A percentile compares a stretch with the other conserved stretches of the same genome.
These are phyloP conservation scores for Colletotrichum spaethianum DNA, from an alignment of 2,329 filamentous ascomycete species.

Conservation along the genomic window DNA sequence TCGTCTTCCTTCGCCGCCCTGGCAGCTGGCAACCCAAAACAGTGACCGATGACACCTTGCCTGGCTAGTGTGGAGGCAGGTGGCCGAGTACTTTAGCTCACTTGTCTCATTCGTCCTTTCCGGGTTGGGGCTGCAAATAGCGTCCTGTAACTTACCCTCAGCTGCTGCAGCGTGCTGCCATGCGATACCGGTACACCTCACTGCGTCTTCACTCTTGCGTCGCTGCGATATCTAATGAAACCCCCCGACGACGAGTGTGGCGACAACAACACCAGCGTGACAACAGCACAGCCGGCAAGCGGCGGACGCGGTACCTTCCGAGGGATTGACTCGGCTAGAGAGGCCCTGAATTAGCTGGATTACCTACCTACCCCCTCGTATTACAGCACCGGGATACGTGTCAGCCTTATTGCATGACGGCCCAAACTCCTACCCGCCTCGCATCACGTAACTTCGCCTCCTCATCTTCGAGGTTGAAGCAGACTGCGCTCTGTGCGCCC, in stretches of 20 bases:
- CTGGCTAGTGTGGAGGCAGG: neutral
- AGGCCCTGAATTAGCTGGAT: neutral
- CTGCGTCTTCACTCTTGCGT: slow-evolving; percentile 9
- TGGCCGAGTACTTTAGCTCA: neutral
- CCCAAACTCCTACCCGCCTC: neutral
- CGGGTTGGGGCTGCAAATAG: neutral
- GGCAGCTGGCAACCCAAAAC: too few species aligned
- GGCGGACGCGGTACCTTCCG: neutral
- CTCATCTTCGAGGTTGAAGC: neutral
- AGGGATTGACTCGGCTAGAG: neutral
- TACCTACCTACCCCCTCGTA: neutral
- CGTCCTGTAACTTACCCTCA: slow-evolving; percentile 19
- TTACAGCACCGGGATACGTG: slow-evolving; percentile 13
- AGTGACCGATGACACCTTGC: too few species aligned
- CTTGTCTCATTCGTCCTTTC: neutral
- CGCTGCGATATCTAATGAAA: neutral
- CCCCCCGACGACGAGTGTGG: neutral
- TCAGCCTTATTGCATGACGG: slow-evolving; percentile 27
- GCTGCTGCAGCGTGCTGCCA: slow-evolving; percentile 19
- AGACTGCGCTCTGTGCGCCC: neutral
- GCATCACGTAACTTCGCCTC: neutral
- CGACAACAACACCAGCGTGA: neutral
- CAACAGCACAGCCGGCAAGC: neutral
- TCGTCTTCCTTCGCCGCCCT: slow-evolving; percentile 3
- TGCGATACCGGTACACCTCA: slow-evolving; percentile 12